Base-by-base conservation (phyloP, 805 yeast genomes). In the Wilhelminamyces savonicus region DNA sequence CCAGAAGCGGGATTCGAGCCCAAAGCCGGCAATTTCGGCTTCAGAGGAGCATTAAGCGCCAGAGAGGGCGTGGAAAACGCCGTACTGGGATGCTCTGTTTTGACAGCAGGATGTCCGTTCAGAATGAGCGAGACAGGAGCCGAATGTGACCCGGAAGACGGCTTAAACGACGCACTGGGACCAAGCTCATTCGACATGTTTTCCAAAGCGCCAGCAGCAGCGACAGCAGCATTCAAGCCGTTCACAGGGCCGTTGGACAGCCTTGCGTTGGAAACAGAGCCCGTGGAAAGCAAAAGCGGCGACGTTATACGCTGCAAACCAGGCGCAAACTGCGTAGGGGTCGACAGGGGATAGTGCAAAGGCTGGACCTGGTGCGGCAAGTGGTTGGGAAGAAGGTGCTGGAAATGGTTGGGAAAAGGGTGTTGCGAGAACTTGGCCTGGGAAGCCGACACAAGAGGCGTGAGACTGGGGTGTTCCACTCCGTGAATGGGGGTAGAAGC, bases 311-410 rank as follows among this genome's bases (percentile, higher is more conserved):
- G 52, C 36, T 73, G 71, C 29, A 78, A 52, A 24, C 78, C 78
- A 0, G 81, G 75, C 18, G 81, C 82, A 62, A 75, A 78, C 44
- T 76, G 82, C 2, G 82, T 71, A 11, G 85, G 85, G 2, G 82
- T 76, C 1, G 82, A 75, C 4, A 75, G 62, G 5, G 85, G 85
- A 46, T 76, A 77, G 50, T 77, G 79, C 24, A 74, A 52, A 13
- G 78, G 77, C 47, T 74, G 78, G 13, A 70, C 73, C 28, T 41
- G 44, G 16, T 35, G 44, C 7, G 44, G 44, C 19, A 48, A 35
- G 16, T 53, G 56, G 31, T 47, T 43, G 16, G 41, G 37, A 21
- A 45, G 28, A 30, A 41, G 52, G 33, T 44, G 46, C 16, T 48
- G 47, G 16, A 52, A 32, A 33, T 39, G 48, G n/a, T 12, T 7